These are phyloP conservation scores for Rhynchospora tenuis DNA, from an alignment of 176 grass and related monocot species.

Conservation along the genomic window DNA sequence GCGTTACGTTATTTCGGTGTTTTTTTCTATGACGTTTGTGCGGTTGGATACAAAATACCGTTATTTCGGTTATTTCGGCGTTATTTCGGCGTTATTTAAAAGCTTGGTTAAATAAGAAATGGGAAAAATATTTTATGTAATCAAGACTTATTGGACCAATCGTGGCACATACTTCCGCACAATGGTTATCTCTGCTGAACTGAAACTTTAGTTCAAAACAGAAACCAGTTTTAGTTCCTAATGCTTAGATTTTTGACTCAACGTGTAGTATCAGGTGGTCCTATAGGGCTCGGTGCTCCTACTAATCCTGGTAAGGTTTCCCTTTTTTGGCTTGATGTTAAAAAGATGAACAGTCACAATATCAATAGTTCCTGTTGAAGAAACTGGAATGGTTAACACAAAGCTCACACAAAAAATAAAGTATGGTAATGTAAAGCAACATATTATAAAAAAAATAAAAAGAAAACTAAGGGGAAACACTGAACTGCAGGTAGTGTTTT, in stretches of 20 bases:
- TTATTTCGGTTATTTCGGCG: too few relatives aligned
- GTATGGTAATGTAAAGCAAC: neutral
- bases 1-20: too few relatives aligned
- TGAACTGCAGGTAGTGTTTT: neutral
- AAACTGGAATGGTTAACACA: neutral
- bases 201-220: neutral
- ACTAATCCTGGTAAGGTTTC: conserved; percentile 21
- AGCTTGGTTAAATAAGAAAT: too few relatives aligned
- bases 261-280: conserved; percentile 20
- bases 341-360: neutral
- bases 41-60: too few relatives aligned
- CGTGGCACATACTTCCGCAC: neutral
- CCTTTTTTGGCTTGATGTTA: neutral
- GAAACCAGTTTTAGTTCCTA: neutral
- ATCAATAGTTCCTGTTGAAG: neutral
- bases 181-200: neutral
- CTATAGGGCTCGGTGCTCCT: conserved; percentile 21
- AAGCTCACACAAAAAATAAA: neutral
- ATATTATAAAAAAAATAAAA: neutral
- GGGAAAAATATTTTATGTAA: neutral
- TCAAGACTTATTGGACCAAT: neutral
- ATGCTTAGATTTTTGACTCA: neutral
- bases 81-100: too few relatives aligned
- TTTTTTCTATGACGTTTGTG: too few relatives aligned
- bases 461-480: neutral